Base-by-base conservation (phyloP, 768 basidiomycete genomes). In the Kwoniella newhampshirensis region DNA sequence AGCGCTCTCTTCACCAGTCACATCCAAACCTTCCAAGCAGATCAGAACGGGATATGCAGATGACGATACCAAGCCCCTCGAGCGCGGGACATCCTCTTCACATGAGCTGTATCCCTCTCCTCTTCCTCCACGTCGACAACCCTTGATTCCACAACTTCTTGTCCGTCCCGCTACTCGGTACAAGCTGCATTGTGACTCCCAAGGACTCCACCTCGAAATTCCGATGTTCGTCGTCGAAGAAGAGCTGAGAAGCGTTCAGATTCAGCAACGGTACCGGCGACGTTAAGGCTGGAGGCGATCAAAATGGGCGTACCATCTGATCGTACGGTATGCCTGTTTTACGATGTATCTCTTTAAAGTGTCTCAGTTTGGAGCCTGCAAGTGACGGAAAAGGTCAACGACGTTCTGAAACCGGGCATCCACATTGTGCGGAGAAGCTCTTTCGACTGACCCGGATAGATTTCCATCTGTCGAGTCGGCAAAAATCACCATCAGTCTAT, bases 161-260 rank as follows among this genome's bases (percentile, higher is more conserved):
- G 62, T 84, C 81, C 26, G 89, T 64, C 0, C 90, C 90, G 20
- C 79, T 73, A 2, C 78, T 75, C 2, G 67, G 65, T 4, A 89
- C 87, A n/a, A 87, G 82, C 52, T 82, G 79, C 76, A 94, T 91
- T 0, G 88, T 90, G 2, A 93, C 89, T 2, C 91, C 77, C 3
- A 77, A 54, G 1, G 55, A 50, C 60, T 82, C 86, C 0, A 87
- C 86, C 60, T 86, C 84, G 32, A 78, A 78, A 64, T 86, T 86
- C 23, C 86, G 77, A 44, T 63, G 64, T 70, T 87, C 86, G 66
- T 89, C 87, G 55, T 89, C 87, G 59, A 87, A 90, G 74, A 83
- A 83, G 2, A 82, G 70, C 81, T 81, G 51, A 2, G 25, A 20
- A 26, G 44, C 17, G 39, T 20, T 60, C 54, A 66, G 61, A 18